These are phyloP conservation scores for Sugiyamaella japonica DNA, from an alignment of 1,139 yeast genomes.

Conservation along the genomic window DNA sequence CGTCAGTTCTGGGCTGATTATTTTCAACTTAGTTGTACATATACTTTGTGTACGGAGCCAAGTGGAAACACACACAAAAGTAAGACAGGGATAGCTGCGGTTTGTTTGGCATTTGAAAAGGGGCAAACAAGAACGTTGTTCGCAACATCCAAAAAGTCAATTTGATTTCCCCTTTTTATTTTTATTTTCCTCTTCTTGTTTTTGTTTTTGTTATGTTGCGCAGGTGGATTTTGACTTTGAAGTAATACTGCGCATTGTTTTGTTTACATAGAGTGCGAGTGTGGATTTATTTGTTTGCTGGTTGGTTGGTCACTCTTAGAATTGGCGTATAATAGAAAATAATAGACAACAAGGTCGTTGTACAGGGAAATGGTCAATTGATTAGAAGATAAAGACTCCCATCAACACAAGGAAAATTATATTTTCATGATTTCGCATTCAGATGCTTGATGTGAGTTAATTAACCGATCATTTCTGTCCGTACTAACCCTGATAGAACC, in stretches of 20 bases:
- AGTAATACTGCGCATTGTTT: not conserved
- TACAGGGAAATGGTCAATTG: not conserved
- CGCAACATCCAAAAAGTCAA: too few species aligned
- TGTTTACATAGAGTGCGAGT: not conserved
- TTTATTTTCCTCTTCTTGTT: not conserved
- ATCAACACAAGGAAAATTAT: too few species aligned
- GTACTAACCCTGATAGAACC: slow-evolving; percentile 1
- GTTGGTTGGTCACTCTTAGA: not conserved
- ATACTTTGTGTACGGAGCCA: too few species aligned
- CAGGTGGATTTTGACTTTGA: not conserved
- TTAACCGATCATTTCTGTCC: too few species aligned
- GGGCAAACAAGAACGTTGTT: too few species aligned
- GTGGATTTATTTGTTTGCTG: not conserved
- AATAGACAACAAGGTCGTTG: too few species aligned
- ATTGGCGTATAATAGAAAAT: not conserved
- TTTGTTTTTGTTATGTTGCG: not conserved
- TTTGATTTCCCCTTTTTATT: not conserved
- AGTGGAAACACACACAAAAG: too few species aligned
- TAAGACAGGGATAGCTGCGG: too few species aligned
- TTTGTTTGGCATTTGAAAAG: too few species aligned
- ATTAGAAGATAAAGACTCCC: not conserved
- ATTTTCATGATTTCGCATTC: slow-evolving; percentile 4
- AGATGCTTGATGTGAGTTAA: slow-evolving; percentile 11
- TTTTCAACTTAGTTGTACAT: too few species aligned
- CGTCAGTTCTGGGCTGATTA: too few species aligned